phyloP scores from a whole-genome alignment of 2,329 filamentous ascomycete species.

The Elsinoe batatas region DNA sequence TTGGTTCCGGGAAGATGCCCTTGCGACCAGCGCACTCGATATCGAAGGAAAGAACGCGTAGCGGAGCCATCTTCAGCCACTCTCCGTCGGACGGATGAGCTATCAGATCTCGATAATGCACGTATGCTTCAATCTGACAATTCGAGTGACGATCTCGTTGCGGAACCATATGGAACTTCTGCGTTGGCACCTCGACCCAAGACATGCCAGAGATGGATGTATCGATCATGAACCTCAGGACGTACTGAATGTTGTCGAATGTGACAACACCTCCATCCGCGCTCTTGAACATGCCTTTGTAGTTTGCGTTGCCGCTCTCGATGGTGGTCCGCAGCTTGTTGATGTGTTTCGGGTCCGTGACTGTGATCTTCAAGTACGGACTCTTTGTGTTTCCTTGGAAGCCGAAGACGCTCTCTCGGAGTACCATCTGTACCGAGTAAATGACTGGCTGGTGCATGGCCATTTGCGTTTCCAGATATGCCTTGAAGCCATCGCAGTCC shows the following conservation, averaged over 20 bases:
- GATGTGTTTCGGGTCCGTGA: constrained; percentile 81
- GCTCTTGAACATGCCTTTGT: constrained; percentile 78
- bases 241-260: constrained; percentile 92
- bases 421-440: constrained; percentile 67
- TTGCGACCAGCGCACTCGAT: constrained; percentile 98
- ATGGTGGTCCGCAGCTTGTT: constrained; percentile 64
- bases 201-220: constrained; percentile 89
- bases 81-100: constrained; percentile 83
- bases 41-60: constrained; percentile 90
- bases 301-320: constrained; percentile 70
- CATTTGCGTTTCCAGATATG: constrained; percentile 69
- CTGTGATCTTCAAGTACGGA: constrained; percentile 86
- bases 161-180: constrained; percentile 61
- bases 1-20: constrained; percentile 89
- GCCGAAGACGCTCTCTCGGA: constrained; percentile 84
- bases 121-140: constrained; percentile 88
- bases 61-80: constrained; percentile 95
- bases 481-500: constrained; percentile 69
- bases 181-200: constrained; percentile 79
- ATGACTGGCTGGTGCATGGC: constrained; percentile 66
- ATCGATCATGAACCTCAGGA: constrained; percentile 96
- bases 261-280: constrained; percentile 66
- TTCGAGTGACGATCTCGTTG: constrained; percentile 67
- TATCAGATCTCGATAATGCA: constrained; percentile 73
- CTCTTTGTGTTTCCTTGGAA: constrained; percentile 90